phyloP scores from a whole-genome alignment of 169 alveolate genomes.

The Cryptosporidium ryanae region DNA sequence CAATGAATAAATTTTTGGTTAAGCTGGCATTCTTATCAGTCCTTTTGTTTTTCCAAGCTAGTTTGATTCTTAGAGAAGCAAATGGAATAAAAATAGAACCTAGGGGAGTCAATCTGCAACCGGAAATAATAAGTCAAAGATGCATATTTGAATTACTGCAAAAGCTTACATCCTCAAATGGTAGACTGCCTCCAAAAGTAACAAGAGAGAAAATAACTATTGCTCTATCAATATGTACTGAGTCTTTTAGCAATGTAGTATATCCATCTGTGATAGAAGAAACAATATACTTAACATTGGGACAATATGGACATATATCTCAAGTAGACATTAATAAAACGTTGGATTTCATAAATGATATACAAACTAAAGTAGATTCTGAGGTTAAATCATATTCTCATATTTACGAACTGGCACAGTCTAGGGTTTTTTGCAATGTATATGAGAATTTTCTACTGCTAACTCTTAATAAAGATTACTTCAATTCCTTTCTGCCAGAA shows the following conservation, averaged over 20 bases:
- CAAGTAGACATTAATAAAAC: constrained; percentile 14
- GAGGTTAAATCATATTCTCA: constrained; percentile 60
- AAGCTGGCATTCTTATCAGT: too few relatives aligned
- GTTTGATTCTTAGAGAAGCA: too few relatives aligned
- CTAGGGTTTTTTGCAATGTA: constrained; percentile 13
- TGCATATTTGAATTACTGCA: constrained; percentile 18
- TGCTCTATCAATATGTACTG: not conserved
- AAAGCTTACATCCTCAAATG: constrained; percentile 1
- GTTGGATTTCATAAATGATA: constrained; percentile 64
- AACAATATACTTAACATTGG: constrained; percentile 43
- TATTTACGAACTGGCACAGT: constrained; percentile 46
- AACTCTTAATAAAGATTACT: constrained; percentile 27
- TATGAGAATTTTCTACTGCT: constrained; percentile 9
- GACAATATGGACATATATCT: constrained; percentile 48
- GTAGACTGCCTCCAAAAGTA: constrained; percentile 52
- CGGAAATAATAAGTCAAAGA: not conserved
- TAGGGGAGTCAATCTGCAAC: not conserved
- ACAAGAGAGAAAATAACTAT: constrained; percentile 21
- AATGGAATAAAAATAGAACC: not conserved
- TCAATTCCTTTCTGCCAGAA: constrained; percentile 35
- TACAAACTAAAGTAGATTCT: constrained; percentile 56
- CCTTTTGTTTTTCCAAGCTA: too few relatives aligned
- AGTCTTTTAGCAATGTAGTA: not conserved
- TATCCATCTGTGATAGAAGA: constrained; percentile 48
- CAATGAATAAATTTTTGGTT: too few relatives aligned